phyloP scores from a whole-genome alignment of 176 grass and related monocot genomes.

The Musa acuminata region DNA sequence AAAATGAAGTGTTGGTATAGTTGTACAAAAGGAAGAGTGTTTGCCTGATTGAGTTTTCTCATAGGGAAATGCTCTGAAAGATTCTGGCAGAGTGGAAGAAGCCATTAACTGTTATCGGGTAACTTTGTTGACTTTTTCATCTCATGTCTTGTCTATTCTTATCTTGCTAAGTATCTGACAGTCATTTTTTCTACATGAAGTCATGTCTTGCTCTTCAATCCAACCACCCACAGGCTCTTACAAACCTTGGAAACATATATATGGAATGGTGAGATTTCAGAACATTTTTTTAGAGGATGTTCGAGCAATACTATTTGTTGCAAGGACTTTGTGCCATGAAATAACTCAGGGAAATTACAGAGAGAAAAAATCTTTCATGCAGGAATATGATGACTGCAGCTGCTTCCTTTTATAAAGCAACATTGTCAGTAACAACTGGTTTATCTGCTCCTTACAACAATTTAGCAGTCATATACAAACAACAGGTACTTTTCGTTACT shows the following conservation, averaged over 20 bases:
- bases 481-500: slow-evolving; percentile 40
- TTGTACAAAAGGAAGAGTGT: neutral
- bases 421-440: slow-evolving; percentile 65
- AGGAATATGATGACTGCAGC: slow-evolving; percentile 60
- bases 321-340: too few relatives aligned
- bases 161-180: too few relatives aligned
- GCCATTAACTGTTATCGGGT: slow-evolving; percentile 79
- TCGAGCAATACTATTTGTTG: neutral
- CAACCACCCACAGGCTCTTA: slow-evolving; percentile 88
- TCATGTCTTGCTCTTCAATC: slow-evolving; percentile 65
- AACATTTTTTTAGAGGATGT: neutral
- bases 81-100: slow-evolving; percentile 75
- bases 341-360: neutral
- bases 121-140: slow-evolving; percentile 11
- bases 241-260: slow-evolving; percentile 82
- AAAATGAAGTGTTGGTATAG: neutral
- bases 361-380: slow-evolving; percentile 18
- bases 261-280: slow-evolving; percentile 62
- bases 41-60: slow-evolving; percentile 8
- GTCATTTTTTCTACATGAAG: slow-evolving; percentile 32
- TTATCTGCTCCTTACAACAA: slow-evolving; percentile 81
- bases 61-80: slow-evolving; percentile 86
- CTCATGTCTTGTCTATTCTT: slow-evolving; percentile 13
- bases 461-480: slow-evolving; percentile 86
- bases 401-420: slow-evolving; percentile 74